Evolutionary conservation across 2,329 filamentous ascomycete species (phyloP).

Genomic region (Chaetoscypha palmicola): DNA sequence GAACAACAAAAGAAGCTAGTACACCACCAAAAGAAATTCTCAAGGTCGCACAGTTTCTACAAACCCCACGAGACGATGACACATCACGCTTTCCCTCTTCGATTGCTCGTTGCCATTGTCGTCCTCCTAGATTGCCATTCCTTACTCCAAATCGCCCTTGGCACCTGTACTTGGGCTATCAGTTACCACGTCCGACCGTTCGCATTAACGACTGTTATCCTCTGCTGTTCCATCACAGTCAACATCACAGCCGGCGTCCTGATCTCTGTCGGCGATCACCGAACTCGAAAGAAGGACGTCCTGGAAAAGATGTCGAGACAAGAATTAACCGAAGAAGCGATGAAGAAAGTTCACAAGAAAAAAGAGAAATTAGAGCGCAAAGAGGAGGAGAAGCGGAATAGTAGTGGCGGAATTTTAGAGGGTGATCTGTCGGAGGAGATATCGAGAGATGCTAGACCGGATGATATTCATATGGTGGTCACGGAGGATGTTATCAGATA

Average conservation of each 20-base stretch:
- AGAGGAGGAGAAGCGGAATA: not conserved
- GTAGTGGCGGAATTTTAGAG: not conserved
- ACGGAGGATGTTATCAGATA: conserved; percentile 3
- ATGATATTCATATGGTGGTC: not conserved
- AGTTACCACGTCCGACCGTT: conserved; percentile 61
- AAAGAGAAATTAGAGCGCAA: conserved; percentile 32
- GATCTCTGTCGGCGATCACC: conserved; percentile 69
- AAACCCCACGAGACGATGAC: conserved; percentile 81
- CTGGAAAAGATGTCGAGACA: conserved; percentile 70
- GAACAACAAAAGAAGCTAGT: conserved; percentile 62
- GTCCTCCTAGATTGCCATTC: conserved; percentile 73
- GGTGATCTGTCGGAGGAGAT: not conserved
- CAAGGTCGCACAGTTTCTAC: conserved; percentile 81
- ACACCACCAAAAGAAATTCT: conserved; percentile 73
- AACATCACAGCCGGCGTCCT: conserved; percentile 72
- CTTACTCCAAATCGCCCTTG: conserved; percentile 71
- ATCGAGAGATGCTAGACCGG: not conserved
- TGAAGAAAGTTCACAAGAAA: conserved; percentile 37
- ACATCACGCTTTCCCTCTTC: conserved; percentile 70
- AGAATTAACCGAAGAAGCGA: conserved; percentile 61
- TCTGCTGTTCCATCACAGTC: conserved; percentile 69
- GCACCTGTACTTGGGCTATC: conserved; percentile 72
- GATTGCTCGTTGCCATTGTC: conserved; percentile 69
- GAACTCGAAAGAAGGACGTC: conserved; percentile 79
- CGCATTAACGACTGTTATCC: conserved; percentile 73